Conservation (phyloP, 2,329 filamentous ascomycete species). For the Cadophora gregata region DNA sequence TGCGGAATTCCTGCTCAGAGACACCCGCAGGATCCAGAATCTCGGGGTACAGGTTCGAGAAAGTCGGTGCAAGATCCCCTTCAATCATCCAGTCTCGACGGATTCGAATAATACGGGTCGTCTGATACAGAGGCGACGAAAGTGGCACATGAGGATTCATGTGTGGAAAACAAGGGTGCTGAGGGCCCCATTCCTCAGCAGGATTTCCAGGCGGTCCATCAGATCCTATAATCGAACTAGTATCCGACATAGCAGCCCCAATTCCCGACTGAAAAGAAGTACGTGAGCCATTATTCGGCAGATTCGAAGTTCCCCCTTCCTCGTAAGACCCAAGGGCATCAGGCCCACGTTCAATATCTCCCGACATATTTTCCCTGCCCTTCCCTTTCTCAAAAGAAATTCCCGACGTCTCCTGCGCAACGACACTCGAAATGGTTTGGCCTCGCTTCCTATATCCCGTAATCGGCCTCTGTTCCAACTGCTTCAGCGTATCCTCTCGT, state of each 20-base stretch:
- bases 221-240: conserved; percentile 43
- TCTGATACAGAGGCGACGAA: conserved; percentile 73
- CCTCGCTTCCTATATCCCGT: conserved; percentile 32
- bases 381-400: conserved; percentile 38
- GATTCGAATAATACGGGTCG: conserved; percentile 89
- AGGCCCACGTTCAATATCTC: conserved; percentile 43
- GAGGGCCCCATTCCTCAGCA: conserved; percentile 84
- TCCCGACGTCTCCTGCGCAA: conserved; percentile 28
- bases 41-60: conserved; percentile 94
- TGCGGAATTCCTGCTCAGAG: conserved; percentile 84
- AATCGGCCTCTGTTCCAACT: conserved; percentile 20
- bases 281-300: conserved; percentile 38
- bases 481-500: conserved; percentile 16
- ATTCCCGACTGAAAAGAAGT: conserved; percentile 40
- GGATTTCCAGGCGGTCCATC: conserved; percentile 57
- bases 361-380: conserved; percentile 37
- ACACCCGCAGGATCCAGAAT: conserved; percentile 86
- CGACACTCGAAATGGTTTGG: conserved; percentile 24
- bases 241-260: conserved; percentile 44
- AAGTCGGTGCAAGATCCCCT: conserved; percentile 90
- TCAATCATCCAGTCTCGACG: conserved; percentile 88
- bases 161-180: conserved; percentile 94
- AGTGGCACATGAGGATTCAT: conserved; percentile 88
- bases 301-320: conserved; percentile 33
- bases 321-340: conserved; percentile 35